Conservation (phyloP, 306 rosid species). For the Luffa acutangula region DNA sequence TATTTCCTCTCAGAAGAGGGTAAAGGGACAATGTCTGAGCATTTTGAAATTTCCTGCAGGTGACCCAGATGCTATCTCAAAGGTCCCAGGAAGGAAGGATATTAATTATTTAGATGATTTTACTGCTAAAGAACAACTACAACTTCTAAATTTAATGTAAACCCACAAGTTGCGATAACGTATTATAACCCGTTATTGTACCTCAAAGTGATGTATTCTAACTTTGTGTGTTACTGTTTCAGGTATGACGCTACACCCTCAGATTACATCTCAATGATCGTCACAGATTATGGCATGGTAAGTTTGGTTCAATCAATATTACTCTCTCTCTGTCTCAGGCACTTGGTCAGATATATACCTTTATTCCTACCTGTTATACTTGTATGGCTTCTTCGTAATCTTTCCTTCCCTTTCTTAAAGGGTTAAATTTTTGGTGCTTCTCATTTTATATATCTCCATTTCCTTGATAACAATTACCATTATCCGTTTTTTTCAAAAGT, state of each 20-base stretch:
- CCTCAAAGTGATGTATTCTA: neutral
- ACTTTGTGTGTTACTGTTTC: neutral
- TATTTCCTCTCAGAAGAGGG: neutral
- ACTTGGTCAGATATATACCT: neutral
- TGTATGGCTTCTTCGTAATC: neutral
- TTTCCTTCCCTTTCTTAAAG: neutral
- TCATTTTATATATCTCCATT: neutral
- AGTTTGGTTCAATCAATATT: constrained; percentile 5
- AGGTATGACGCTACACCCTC: constrained; percentile 87
- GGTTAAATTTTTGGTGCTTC: neutral
- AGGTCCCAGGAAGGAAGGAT: constrained; percentile 59
- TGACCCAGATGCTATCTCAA: constrained; percentile 52
- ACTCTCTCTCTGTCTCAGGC: neutral
- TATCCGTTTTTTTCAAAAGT: neutral
- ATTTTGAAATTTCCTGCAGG: constrained; percentile 39
- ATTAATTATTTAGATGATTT: constrained; percentile 43
- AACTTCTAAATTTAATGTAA: constrained; percentile 70
- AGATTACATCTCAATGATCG: constrained; percentile 68
- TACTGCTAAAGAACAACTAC: constrained; percentile 43
- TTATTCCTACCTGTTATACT: neutral
- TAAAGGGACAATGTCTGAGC: constrained; percentile 16
- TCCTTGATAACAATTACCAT: neutral
- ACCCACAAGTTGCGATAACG: neutral
- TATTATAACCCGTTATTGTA: neutral
- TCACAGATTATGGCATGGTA: constrained; percentile 95